Evolutionary conservation across 2,329 filamentous ascomycete species (phyloP), one percentile per base, ranked within the genome.

Genomic region (Pyrenophora teres): DNA sequence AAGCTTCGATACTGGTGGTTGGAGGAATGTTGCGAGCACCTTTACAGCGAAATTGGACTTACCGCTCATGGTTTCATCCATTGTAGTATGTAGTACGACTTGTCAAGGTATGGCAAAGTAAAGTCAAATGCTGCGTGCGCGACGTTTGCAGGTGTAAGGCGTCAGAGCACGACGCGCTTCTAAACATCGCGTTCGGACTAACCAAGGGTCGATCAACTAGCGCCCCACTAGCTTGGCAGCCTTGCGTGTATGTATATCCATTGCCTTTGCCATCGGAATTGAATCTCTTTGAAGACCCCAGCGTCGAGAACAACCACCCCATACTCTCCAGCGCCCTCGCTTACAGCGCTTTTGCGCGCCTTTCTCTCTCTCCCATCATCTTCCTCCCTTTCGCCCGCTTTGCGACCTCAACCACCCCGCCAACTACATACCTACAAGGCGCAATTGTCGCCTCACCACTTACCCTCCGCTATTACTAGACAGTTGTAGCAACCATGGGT

Each of bases 401-500:
- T 52, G 37, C 45, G 45, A 44, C 45, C 36, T 33, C 25, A 15
- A 25, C 33, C 21, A 38, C 30, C 39, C 39, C 27, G 38, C 40
- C 19, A 13, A 30, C 16, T 5, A 30, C 40, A 37, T 30, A 33
- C 27, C 25, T 19, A 52, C 37, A 30, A 31, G 43, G 30, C 30
- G 33, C 49, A 30, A 39, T 44, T 40, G 18, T 42, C 38, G 43
- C 45, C 48, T 52, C 46, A 42, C 37, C 41, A 51, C 38, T 37
- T 49, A 56, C 51, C 40, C 27, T 50, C 52, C 43, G 46, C 53
- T 46, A 65, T 61, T 55, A 15, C 47, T 60, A 64, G 48, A 52
- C 32, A 41, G 44, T 43, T 60, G 54, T 60, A 48, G 59, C 59
- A 58, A 46, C 44, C 69, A 83, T 85, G 85, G 85, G 87, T 84